phyloP scores from a whole-genome alignment of 345 rosid species.

The Moringa oleifera region DNA sequence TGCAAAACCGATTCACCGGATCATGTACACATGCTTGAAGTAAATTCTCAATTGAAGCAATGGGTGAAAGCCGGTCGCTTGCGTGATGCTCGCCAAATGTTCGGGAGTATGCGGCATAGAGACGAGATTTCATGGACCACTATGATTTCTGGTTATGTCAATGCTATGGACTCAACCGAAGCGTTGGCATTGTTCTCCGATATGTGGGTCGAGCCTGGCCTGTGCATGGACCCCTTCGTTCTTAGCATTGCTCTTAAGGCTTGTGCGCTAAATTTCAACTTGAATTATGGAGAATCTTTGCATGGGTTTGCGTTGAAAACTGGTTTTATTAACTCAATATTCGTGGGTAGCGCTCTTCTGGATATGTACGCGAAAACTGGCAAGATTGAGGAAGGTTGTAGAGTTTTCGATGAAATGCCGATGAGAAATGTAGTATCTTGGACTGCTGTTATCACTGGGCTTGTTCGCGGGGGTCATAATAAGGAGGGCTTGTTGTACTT shows the following conservation, averaged over 20 bases:
- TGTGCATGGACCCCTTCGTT: conserved; percentile 52
- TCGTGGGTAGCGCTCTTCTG: conserved; percentile 63
- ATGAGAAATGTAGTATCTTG: conserved; percentile 61
- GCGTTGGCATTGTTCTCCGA: conserved; percentile 57
- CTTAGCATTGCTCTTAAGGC: conserved; percentile 75
- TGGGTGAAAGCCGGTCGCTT: conserved; percentile 33
- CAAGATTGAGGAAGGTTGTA: conserved; percentile 40
- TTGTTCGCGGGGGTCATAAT: conserved; percentile 54
- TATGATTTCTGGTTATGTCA: conserved; percentile 64
- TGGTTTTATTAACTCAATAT: conserved; percentile 53
- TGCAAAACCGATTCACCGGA: conserved; percentile 5
- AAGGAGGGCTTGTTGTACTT: conserved; percentile 55
- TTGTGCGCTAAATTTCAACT: conserved; percentile 45
- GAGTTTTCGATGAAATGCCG: conserved; percentile 66
- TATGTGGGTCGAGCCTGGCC: conserved; percentile 52
- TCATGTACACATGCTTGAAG: conserved; percentile 24
- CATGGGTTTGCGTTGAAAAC: conserved; percentile 61
- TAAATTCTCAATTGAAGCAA: conserved; percentile 35
- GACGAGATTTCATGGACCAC: conserved; percentile 78
- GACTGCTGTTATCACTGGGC: conserved; percentile 77
- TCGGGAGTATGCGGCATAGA: conserved; percentile 61
- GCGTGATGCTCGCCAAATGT: conserved; percentile 54
- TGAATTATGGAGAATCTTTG: conserved; percentile 49
- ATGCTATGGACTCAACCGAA: conserved; percentile 34
- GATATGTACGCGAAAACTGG: conserved; percentile 66